Conservation (phyloP, 2,329 filamentous ascomycete genomes). For the Aspergillus jensenii region DNA sequence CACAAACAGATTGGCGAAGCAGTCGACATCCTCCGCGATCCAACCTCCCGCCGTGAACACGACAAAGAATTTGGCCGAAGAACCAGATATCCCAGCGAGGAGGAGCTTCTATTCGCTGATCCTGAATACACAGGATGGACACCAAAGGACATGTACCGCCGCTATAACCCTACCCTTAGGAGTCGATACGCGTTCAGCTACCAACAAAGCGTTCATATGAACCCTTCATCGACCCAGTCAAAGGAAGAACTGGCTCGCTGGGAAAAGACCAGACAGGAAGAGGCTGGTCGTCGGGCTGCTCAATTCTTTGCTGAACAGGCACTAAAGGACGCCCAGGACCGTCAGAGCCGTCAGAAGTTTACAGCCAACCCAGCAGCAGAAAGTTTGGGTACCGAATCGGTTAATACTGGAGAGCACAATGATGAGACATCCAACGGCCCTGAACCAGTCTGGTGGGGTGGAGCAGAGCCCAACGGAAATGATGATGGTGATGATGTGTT, state of each 20-base stretch:
- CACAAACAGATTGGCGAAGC: slow-evolving; percentile 34
- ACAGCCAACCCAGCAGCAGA: not conserved
- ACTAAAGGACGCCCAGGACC: not conserved
- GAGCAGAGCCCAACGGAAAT: not conserved
- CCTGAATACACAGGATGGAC: slow-evolving; percentile 14
- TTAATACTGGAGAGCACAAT: not conserved
- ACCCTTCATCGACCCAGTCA: slow-evolving; percentile 24
- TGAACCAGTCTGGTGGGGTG: not conserved
- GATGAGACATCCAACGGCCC: not conserved
- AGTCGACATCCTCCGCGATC: slow-evolving; percentile 34
- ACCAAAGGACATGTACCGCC: slow-evolving; percentile 2
- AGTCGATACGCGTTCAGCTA: slow-evolving; percentile 31
- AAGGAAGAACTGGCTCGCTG: slow-evolving; percentile 18
- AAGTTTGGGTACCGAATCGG: not conserved
- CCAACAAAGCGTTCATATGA: slow-evolving; percentile 31
- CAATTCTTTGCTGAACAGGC: slow-evolving; percentile 1
- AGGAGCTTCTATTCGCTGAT: not conserved
- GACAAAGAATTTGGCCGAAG: slow-evolving; percentile 18
- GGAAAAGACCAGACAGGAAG: slow-evolving; percentile 4
- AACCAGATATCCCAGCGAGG: not conserved
- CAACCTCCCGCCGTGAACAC: slow-evolving; percentile 21
- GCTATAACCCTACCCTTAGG: not conserved
- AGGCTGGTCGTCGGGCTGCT: slow-evolving; percentile 9
- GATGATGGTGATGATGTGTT: not conserved
- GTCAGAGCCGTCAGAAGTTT: not conserved